Conservation (phyloP, 2,329 filamentous ascomycete genomes). For the Verticillium dahliae region DNA sequence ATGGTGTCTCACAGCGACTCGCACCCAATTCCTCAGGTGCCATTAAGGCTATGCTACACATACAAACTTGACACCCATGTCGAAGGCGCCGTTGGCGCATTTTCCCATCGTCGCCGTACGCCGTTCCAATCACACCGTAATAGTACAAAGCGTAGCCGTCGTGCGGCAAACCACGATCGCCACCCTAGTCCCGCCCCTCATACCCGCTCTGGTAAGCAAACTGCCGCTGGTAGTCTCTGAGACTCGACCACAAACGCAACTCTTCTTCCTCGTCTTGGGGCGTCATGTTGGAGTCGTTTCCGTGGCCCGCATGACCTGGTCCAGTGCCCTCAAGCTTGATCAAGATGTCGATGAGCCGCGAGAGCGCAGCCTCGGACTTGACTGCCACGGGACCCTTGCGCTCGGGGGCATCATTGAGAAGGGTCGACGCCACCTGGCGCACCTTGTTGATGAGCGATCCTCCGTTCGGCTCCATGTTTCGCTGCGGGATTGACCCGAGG, state of each 20-base stretch:
- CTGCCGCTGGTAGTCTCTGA: slow-evolving; percentile 70
- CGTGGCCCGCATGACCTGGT: slow-evolving; percentile 14
- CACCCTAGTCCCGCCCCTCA: neutral
- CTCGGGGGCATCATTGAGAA: slow-evolving; percentile 55
- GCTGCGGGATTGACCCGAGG: slow-evolving; percentile 70
- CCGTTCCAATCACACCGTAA: no score
- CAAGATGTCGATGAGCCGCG: slow-evolving; percentile 67
- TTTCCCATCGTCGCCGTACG: no score
- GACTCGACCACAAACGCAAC: slow-evolving; percentile 68
- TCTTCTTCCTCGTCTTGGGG: slow-evolving; percentile 67
- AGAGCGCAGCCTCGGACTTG: slow-evolving; percentile 64
- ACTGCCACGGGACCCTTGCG: slow-evolving; percentile 44
- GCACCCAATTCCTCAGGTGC: no score
- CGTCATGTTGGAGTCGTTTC: slow-evolving; percentile 31
- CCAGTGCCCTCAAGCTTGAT: slow-evolving; percentile 65
- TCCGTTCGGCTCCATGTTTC: slow-evolving; percentile 72
- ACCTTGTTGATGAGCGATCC: slow-evolving; percentile 73
- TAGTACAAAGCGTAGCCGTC: no score
- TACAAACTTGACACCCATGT: no score
- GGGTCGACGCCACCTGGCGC: slow-evolving; percentile 73
- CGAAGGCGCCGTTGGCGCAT: no score
- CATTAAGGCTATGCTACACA: no score
- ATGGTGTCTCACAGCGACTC: no score
- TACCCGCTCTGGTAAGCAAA: slow-evolving; percentile 39
- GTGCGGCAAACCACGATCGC: no score